Base-by-base conservation (phyloP, 345 rosid genomes). In the Carallia pectinifolia region DNA sequence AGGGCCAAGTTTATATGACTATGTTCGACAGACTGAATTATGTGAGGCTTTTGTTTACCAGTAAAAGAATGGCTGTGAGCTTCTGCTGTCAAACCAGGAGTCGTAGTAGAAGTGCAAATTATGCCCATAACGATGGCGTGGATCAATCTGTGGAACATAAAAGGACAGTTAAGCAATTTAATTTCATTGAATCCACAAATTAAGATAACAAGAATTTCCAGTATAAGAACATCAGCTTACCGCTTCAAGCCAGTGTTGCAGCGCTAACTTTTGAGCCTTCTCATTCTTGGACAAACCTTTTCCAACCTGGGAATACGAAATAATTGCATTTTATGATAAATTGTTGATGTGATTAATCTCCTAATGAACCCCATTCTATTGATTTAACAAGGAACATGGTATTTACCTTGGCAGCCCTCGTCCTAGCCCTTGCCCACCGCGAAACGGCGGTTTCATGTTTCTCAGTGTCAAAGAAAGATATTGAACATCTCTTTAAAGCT, bases 101-200 rank as follows among this genome's bases (percentile, higher is more conserved):
- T 86, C 82, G 65, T 87, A 90, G 56, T 92, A 92, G 4, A 80
- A 67, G 67, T 85, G 90, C 39, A 92, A 79, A 58, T 90, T 92
- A 74, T 85, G 88, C n/a, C 97, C 97, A 64, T 92, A 90, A 17
- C 97, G 82, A 76, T 92, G 96, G 31, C 88, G 81, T 40, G 97
- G 93, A 62, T 92, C 97, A 65, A 92, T 92, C 96, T 92, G 74
- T 66, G 53, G 38, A 74, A 15, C 29, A 19, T 9, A 4, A 60
- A 13, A 34, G 39, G 31, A 19, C n/a, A 31, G 6, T 58, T 6
- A 19, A 36, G 19, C 54, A 19, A 9, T 36, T 38, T 62, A 8
- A 62, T 13, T 12, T 16, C 50, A 10, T 3, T 44, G 50, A 13
- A 15, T 44, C 15, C 50, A 44, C 50, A 44, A 33, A 33, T 4